Evolutionary conservation across 768 basidiomycete species (phyloP), one percentile per base, ranked within the genome.

Genomic region (Pleurotus eryngii): DNA sequence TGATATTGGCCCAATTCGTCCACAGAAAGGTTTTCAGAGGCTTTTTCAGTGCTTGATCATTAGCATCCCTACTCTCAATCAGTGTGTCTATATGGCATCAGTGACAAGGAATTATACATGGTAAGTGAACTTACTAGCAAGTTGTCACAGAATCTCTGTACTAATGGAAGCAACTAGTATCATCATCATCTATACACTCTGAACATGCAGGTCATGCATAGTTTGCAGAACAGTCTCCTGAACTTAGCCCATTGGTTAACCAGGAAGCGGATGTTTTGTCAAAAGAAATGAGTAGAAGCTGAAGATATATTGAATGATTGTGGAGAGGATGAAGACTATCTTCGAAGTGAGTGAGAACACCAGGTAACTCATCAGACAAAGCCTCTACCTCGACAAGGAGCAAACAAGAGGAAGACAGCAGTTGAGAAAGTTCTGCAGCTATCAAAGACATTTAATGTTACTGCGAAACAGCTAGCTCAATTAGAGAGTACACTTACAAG

Each of bases 131-230:
- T n/a, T n/a, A n/a, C n/a, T n/a, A n/a, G n/a, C n/a, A n/a, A n/a
- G n/a, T n/a, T n/a, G n/a, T n/a, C n/a, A n/a, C n/a, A n/a, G n/a
- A n/a, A n/a, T n/a, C n/a, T n/a, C n/a, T n/a, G n/a, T n/a, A 14
- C 17, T 49, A 14, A 54, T 2, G 8, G n/a, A 30, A 38, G 18
- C 14, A 22, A 50, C 46, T 11, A 70, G 68, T 68, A 56, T 48
- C 65, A 72, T 46, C 65, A 67, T 15, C 56, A 63, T 1, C 60
- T 70, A 4, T 70, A 65, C 26, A 46, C 64, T 0, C 56, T 73
- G 7, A 64, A 73, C 49, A 56, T 17, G 2, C 68, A 72, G 57
- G 55, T 70, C 7, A 38, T 55, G 38, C 60, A 67, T 40, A 49
- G 63, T 3, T 56, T 62, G 18, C 35, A 27, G 8, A 60, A 62